phyloP scores from a whole-genome alignment of 768 basidiomycete species.

The Podaxis sp. region DNA sequence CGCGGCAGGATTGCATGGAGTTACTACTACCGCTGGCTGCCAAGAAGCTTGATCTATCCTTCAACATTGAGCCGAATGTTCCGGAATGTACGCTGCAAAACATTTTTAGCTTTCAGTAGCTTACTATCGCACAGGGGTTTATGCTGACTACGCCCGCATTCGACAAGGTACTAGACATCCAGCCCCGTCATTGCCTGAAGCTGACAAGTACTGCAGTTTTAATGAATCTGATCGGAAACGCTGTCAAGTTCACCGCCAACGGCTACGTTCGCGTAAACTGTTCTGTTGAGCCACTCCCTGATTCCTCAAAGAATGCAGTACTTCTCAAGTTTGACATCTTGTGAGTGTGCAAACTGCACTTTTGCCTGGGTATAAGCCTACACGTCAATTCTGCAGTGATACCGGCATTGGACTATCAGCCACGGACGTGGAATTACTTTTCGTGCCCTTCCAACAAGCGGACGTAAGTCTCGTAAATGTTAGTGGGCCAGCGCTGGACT shows the following conservation, averaged over 20 bases:
- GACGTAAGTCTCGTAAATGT: slow-evolving; percentile 37
- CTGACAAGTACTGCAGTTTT: slow-evolving; percentile 42
- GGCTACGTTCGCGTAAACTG: slow-evolving; percentile 67
- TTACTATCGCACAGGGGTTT: slow-evolving; percentile 48
- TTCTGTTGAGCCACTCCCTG: slow-evolving; percentile 43
- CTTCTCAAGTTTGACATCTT: slow-evolving; percentile 66
- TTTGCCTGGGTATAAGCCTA: not conserved
- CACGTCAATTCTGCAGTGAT: slow-evolving; percentile 41
- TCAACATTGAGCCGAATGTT: slow-evolving; percentile 67
- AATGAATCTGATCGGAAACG: slow-evolving; percentile 79
- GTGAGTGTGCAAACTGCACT: slow-evolving; percentile 30
- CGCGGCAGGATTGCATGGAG: slow-evolving; percentile 69
- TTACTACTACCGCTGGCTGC: slow-evolving; percentile 73
- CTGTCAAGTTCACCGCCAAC: slow-evolving; percentile 68
- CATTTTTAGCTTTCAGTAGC: not conserved
- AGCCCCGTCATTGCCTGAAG: not conserved
- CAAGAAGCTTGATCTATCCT: slow-evolving; percentile 71
- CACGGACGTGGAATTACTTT: slow-evolving; percentile 65
- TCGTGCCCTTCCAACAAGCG: slow-evolving; percentile 77
- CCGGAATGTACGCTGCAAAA: slow-evolving; percentile 50
- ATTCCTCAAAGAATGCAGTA: slow-evolving; percentile 40
- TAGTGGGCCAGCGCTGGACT: not conserved
- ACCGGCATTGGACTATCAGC: slow-evolving; percentile 71
- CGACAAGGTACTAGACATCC: slow-evolving; percentile 52
- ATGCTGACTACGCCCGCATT: slow-evolving; percentile 71